A percentile compares a stretch with the other conserved stretches of the same genome.
Conservation (phyloP, 2,329 filamentous ascomycete species). For the Colletotrichum siamense region DNA sequence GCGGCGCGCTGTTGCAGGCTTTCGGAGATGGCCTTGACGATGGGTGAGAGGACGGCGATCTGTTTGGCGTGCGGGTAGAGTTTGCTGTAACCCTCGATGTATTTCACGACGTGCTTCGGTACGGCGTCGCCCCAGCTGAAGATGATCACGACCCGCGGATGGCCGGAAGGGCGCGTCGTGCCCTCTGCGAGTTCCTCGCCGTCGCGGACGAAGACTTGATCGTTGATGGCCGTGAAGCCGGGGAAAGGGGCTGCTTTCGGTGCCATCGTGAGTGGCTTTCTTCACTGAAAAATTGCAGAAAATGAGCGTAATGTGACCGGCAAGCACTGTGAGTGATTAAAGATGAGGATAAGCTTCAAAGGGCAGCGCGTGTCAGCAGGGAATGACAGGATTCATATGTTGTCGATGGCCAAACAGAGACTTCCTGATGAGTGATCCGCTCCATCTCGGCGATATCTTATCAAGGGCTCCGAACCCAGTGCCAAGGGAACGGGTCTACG, state of each 20-base stretch:
- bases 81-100: conserved; percentile 54
- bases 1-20: conserved; percentile 46
- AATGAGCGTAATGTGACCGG: neutral
- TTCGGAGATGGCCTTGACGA: conserved; percentile 50
- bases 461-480: neutral
- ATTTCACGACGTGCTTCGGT: conserved; percentile 61
- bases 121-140: conserved; percentile 64
- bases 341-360: rapidly evolving
- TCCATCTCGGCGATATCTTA: neutral
- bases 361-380: neutral
- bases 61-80: conserved; percentile 57
- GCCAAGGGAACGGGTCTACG: neutral
- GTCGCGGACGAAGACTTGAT: conserved; percentile 52
- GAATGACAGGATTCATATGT: neutral
- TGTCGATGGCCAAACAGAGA: neutral
- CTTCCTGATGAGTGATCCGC: neutral
- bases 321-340: neutral
- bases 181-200: conserved; percentile 29
- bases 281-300: neutral
- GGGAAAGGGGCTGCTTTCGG: conserved; percentile 33
- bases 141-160: conserved; percentile 55
- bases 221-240: conserved; percentile 52
- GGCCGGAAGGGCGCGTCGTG: conserved; percentile 20
- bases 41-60: conserved; percentile 56
- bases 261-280: neutral